Conservation (phyloP, 2,329 filamentous ascomycete genomes). For the Harringtonia aguacate region DNA sequence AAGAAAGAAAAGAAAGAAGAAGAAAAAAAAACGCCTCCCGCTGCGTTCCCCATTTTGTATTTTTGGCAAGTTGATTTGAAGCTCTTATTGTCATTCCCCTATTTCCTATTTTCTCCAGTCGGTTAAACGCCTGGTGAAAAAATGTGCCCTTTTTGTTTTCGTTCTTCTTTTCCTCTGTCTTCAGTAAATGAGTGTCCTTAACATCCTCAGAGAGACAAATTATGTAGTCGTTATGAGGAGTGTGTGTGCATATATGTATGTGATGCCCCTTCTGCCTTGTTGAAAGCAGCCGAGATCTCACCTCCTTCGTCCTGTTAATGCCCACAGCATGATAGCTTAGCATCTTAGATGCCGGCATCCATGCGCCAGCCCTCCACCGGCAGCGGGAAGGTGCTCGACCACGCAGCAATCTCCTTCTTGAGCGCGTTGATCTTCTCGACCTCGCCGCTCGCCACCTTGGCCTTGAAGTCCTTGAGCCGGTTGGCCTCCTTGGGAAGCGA, state of each 20-base stretch:
- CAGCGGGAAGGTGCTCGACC: slow-evolving; percentile 86
- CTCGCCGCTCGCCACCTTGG: slow-evolving; percentile 70
- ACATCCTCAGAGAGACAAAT: too few species aligned
- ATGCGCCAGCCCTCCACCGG: slow-evolving; percentile 66
- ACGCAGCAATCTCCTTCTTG: slow-evolving; percentile 79
- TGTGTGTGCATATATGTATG: neutral
- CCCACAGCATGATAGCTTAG: too few species aligned
- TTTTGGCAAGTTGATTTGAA: too few species aligned
- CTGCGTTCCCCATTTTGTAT: too few species aligned
- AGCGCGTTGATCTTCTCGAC: slow-evolving; percentile 73
- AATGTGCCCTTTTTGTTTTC: neutral
- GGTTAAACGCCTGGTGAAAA: neutral
- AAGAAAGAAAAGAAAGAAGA: neutral
- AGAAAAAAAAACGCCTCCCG: too few species aligned
- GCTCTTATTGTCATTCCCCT: neutral
- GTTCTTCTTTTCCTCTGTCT: too few species aligned
- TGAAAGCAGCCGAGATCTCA: neutral
- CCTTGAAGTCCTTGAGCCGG: slow-evolving; percentile 99
- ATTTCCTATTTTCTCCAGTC: neutral
- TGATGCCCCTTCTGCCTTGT: neutral
- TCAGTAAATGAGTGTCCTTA: too few species aligned
- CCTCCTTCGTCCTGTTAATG: neutral
- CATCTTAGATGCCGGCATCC: slow-evolving; percentile 50
- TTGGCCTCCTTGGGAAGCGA: slow-evolving; percentile 90
- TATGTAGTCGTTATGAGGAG: too few species aligned